Percentiles rank a stretch among this genome's conserved stretches.
Conservation (phyloP, 75 land plant species). For the Pinus tabuliformis region DNA sequence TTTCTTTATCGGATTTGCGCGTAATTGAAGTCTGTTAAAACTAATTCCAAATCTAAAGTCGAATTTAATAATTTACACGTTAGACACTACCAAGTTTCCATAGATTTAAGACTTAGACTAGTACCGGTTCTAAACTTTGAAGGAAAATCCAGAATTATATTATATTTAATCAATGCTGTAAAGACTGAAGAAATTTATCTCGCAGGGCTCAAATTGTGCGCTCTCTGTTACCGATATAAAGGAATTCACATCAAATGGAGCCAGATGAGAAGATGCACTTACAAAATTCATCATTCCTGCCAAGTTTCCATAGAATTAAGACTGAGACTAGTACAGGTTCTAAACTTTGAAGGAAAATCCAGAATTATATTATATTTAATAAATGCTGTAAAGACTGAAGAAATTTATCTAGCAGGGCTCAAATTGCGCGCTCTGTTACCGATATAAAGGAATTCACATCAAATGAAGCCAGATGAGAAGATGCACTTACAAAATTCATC, state of each 20-base stretch:
- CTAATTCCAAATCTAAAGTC: too few relatives aligned
- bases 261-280: slow-evolving; percentile 11
- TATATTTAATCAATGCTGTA: neutral
- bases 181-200: neutral
- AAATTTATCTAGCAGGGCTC: neutral
- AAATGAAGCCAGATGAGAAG: neutral
- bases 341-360: neutral
- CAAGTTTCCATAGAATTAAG: slow-evolving; percentile 15
- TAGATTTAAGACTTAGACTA: neutral
- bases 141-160: neutral
- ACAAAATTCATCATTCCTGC: slow-evolving; percentile 74
- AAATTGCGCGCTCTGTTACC: neutral
- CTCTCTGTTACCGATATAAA: neutral
- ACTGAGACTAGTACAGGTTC: neutral
- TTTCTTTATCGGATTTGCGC: too few relatives aligned
- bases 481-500: slow-evolving; percentile 76
- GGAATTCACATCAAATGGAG: neutral
- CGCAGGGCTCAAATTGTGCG: neutral
- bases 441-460: neutral
- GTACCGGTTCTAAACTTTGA: neutral
- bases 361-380: neutral
- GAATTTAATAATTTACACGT: too few relatives aligned
- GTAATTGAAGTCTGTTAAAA: too few relatives aligned
- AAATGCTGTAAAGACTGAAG: too few relatives aligned
- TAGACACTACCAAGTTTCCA: too few relatives aligned